Conservation (phyloP, 331 rosid genomes). For the Pyracantha coccinea region DNA sequence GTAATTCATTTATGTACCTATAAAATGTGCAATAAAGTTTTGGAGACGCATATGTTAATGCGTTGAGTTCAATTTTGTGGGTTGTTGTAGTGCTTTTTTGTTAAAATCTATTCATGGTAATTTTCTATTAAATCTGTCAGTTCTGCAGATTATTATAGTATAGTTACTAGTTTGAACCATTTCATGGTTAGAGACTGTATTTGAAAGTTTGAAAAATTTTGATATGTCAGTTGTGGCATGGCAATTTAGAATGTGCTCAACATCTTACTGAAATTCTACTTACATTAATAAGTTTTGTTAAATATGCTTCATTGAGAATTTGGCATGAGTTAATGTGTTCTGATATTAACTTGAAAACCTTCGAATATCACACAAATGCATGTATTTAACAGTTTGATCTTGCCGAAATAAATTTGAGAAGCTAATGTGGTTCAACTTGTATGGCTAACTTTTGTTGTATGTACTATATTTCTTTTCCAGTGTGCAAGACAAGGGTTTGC, state of each 20-base stretch:
- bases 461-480: slow-evolving; percentile 44
- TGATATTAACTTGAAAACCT: not conserved
- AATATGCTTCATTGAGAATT: not conserved
- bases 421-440: not conserved
- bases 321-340: not conserved
- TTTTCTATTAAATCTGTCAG: no score
- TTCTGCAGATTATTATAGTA: no score
- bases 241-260: not conserved
- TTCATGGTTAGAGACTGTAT: no score
- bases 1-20: no score
- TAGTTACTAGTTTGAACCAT: no score
- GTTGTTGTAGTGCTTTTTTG: no score
- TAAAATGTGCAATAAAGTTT: no score
- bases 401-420: not conserved
- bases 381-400: not conserved
- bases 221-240: not conserved
- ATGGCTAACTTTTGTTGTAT: slow-evolving; percentile 3
- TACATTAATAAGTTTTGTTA: not conserved
- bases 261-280: not conserved
- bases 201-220: not conserved
- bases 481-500: slow-evolving; percentile 96
- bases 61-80: no score
- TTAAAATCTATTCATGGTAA: no score
- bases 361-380: not conserved
- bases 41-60: no score